Evolutionary conservation across 2,329 filamentous ascomycete species (phyloP), one percentile per base, ranked within the genome.

Genomic region (Monosporascus sp.): DNA sequence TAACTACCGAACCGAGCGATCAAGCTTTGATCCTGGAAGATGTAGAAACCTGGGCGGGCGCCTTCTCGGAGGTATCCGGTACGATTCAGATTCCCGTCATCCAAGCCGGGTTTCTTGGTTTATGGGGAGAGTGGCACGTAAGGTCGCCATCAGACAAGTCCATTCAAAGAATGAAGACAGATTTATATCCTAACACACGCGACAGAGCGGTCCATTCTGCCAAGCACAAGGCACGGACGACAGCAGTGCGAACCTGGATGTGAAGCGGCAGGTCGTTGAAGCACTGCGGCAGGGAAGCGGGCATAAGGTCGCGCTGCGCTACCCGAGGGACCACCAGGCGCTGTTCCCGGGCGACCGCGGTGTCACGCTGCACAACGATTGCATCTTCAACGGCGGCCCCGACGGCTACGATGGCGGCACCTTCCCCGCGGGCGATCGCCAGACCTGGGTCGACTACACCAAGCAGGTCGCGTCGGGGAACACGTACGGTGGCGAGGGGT

Each of bases 351-450:
- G 27, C 31, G 50, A 58, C 37, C 47, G 52, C 37, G 64, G 60
- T 3, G 67, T 61, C 1, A 73, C 68, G 1, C 58, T 68, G 7
- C 18, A 72, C 67, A 18, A 70, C 70, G 20, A 62, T 61, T 36
- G 65, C 65, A 24, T 65, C 62, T n/a, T 62, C 65, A 17, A 63
- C 64, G 8, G 62, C 64, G 24, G 73, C 66, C 60, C 54, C 2
- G 36, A 36, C 7, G 56, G 54, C 8, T n/a, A 44, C 37, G 56
- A 57, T 38, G 52, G 56, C 31, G 56, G 56, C 25, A 58, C 54
- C 8, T 57, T 51, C 25, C 56, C 56, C 6, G 20, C 20, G 6
- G 52, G 52, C 9, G 56, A 54, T 44, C 49, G 49, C n/a, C 45
- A 54, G 47, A 25, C n/a, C 1, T 58, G 56, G 56, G 31, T 48